Evolutionary conservation across 495 filamentous ascomycete species (phyloP), one percentile per base, ranked within the genome.

Genomic region (Aspergillus homomorphus): DNA sequence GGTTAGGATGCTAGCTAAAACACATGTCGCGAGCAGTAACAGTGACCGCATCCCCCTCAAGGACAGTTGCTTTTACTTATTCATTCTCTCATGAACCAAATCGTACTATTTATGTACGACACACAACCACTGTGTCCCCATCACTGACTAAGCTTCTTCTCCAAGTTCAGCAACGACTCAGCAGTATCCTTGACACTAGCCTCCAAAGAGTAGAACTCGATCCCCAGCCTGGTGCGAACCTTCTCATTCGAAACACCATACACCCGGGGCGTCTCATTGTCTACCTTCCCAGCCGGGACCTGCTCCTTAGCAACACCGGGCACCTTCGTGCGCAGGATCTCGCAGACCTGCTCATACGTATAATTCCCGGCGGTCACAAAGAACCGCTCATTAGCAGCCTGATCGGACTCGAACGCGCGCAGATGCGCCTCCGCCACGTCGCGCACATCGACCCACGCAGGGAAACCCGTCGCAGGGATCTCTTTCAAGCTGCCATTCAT

Each of bases 371-470:
- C 14, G 14, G 10, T 10, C 7, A 49, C 21, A 15, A 49, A 49
- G 45, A 67, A 79, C 20, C 76, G 58, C 66, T 69, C 72, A 0
- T 73, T 74, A 4, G 71, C 71, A 0, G 63, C 73, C 28, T 67
- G 72, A 0, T 61, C 60, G 15, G 45, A 53, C 53, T 73, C 38
- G 16, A 74, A 54, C 0, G 77, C 76, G 26, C 71, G 62, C 33
- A 78, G 69, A 68, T 80, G 77, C 12, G 72, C 75, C 23, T 57
- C 58, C 0, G 76, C 78, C 6, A 80, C 59, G 60, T 80, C 78
- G 1, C 78, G 63, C 3, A 70, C 78, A 60, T 81, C 77, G 28
- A 80, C 67, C 73, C 73, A 80, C 8, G 72, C 72, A 0, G 71
- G 69, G 0, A 78, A 70, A 0, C 69, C 57, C 0, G 66, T 61